These are phyloP conservation scores for Zymoseptoria ardabiliae DNA, from an alignment of 2,329 filamentous ascomycete species.

Conservation along the genomic window DNA sequence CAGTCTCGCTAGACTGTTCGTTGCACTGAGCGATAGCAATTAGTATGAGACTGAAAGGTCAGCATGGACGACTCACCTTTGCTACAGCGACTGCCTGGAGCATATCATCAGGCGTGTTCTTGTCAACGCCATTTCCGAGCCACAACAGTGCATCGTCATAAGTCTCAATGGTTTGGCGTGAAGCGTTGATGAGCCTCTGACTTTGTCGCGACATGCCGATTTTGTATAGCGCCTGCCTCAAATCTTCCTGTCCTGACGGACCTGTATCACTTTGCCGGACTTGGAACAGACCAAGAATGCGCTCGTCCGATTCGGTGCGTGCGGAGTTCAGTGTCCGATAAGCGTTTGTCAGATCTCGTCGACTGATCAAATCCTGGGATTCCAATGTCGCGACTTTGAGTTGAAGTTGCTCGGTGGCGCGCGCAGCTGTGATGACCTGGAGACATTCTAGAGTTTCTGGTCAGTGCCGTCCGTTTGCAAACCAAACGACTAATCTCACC, in stretches of 20 bases:
- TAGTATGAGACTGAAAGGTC: too few species aligned
- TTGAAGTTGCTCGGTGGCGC: conserved; percentile 51
- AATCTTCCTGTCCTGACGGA: conserved; percentile 47
- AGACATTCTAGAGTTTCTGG: conserved; percentile 45
- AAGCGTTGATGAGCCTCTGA: conserved; percentile 49
- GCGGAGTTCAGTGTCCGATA: conserved; percentile 53
- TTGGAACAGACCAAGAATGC: conserved; percentile 56
- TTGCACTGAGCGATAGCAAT: too few species aligned
- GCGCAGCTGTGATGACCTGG: conserved; percentile 49
- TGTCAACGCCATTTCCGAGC: conserved; percentile 45
- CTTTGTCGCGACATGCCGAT: conserved; percentile 55
- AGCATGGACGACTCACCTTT: too few species aligned
- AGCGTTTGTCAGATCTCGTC: conserved; percentile 50
- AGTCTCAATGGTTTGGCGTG: conserved; percentile 52
- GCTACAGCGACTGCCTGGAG: too few species aligned
- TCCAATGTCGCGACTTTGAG: conserved; percentile 51
- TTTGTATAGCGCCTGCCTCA: conserved; percentile 49
- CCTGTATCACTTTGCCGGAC: conserved; percentile 51
- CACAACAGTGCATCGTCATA: conserved; percentile 57
- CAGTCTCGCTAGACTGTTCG: conserved; percentile 13
- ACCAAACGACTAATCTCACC: background rate
- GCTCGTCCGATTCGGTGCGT: conserved; percentile 45
- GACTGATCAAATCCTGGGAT: conserved; percentile 51
- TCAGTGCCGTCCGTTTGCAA: background rate
- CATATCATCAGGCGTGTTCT: conserved; percentile 47